phyloP scores from a whole-genome alignment of 164 flowering plant genomes.

The Macadamia tetraphylla region DNA sequence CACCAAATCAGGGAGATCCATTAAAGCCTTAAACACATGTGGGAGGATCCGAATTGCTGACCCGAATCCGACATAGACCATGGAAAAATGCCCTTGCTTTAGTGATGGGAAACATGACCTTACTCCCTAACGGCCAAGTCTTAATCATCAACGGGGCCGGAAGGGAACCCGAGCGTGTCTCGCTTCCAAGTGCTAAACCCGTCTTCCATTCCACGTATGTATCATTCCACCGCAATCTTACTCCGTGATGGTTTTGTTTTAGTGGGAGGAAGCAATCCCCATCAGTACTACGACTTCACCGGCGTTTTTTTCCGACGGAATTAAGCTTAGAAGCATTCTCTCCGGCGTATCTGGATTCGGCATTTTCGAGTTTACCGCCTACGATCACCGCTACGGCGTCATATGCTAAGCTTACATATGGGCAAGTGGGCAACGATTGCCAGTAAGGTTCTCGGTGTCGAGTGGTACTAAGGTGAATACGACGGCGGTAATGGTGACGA shows the following conservation, averaged over 20 bases:
- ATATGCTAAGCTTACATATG: conserved; percentile 12
- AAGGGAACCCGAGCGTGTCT: conserved; percentile 28
- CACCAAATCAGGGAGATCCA: too few species aligned
- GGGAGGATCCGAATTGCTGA: too few species aligned
- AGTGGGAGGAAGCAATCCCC: too few species aligned
- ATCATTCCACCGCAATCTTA: too few species aligned
- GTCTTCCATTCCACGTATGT: too few species aligned
- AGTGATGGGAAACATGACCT: conserved; percentile 47
- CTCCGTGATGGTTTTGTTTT: too few species aligned
- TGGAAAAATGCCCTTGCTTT: conserved; percentile 52
- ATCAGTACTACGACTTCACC: too few species aligned
- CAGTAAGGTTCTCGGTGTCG: conserved; percentile 7
- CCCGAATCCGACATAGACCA: conserved; percentile 21
- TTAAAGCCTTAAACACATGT: too few species aligned
- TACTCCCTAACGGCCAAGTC: conserved; percentile 47
- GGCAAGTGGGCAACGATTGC: conserved; percentile 3
- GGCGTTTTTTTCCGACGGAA: too few species aligned
- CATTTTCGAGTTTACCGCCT: conserved; percentile 10
- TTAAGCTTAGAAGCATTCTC: too few species aligned
- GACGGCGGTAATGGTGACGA: conserved; percentile 26
- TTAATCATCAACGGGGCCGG: conserved; percentile 46
- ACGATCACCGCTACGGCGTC: conserved; percentile 6
- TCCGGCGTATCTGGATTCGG: conserved; percentile 17
- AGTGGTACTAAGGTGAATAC: not conserved
- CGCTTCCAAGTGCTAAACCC: conserved; percentile 15